A percentile compares a stretch with the other conserved stretches of the same genome.
Evolutionary conservation across 169 alveolate genomes (phyloP).

Genomic region (Cryptosporidium viatorum): DNA sequence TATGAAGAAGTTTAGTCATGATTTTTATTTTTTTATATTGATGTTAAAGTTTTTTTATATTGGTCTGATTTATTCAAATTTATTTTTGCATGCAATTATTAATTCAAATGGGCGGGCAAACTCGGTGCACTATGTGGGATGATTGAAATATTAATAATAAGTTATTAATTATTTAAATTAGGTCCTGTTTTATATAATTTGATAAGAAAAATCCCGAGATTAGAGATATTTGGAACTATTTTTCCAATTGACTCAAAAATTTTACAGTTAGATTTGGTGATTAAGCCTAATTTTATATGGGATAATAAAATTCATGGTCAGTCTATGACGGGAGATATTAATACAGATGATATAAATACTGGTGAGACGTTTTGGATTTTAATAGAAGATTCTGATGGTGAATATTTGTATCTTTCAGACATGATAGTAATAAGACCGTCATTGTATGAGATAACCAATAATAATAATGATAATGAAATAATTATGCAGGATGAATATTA

Average conservation of each 20-base stretch:
- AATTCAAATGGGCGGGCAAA: background rate
- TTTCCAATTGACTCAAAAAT: conserved; percentile 26
- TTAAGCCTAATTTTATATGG: conserved; percentile 96
- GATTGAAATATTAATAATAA: background rate
- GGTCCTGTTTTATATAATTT: conserved; percentile 61
- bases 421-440: conserved; percentile 73
- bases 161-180: background rate
- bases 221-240: conserved; percentile 21
- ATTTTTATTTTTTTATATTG: conserved; percentile 9
- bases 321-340: conserved; percentile 37
- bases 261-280: conserved; percentile 52
- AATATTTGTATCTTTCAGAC: conserved; percentile 88
- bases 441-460: background rate
- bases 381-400: conserved; percentile 97
- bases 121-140: background rate
- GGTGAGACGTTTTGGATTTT: conserved; percentile 96
- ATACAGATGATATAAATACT: conserved; percentile 83
- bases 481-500: conserved; percentile 36
- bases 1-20: background rate
- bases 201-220: conserved; percentile 57
- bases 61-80: conserved; percentile 1
- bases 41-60: conserved; percentile 3
- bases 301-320: conserved; percentile 82
- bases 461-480: conserved; percentile 4
- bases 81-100: background rate